Evolutionary conservation across 306 rosid genomes (phyloP).

Genomic region (Trifolium pratense): DNA sequence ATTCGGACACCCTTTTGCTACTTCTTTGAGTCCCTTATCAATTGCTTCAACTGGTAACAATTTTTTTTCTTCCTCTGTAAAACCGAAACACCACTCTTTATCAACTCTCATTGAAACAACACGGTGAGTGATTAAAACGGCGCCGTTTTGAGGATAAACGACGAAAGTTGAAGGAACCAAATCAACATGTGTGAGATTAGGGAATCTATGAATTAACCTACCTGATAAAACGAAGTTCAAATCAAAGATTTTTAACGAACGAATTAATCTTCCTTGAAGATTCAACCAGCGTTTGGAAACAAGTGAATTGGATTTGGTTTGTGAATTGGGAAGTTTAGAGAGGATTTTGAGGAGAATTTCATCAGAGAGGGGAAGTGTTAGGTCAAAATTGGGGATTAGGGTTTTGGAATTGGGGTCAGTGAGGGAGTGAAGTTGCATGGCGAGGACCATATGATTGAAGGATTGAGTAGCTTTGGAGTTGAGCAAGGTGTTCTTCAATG

Average conservation of each 20-base stretch:
- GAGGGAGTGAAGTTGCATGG: conserved; percentile 36
- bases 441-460: conserved; percentile 33
- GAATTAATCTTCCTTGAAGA: conserved; percentile 38
- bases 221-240: conserved; percentile 39
- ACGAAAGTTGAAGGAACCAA: conserved; percentile 27
- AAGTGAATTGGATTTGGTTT: conserved; percentile 30
- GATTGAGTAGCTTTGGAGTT: conserved; percentile 14
- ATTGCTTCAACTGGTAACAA: conserved; percentile 25
- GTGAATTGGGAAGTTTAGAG: conserved; percentile 37
- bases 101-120: conserved; percentile 25
- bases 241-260: conserved; percentile 14
- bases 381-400: conserved; percentile 40
- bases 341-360: conserved; percentile 38
- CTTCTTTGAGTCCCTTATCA: neutral
- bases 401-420: conserved; percentile 40
- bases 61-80: neutral
- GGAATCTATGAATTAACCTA: conserved; percentile 34
- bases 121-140: conserved; percentile 8
- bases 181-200: conserved; percentile 38
- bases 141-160: neutral
- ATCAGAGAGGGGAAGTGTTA: conserved; percentile 39
- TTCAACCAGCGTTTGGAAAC: conserved; percentile 44
- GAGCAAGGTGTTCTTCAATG: conserved; percentile 29
- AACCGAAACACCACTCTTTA: conserved; percentile 12
- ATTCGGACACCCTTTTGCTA: conserved; percentile 36